Base-by-base conservation (phyloP, 805 yeast genomes). In the Candida xiaguanensis region DNA sequence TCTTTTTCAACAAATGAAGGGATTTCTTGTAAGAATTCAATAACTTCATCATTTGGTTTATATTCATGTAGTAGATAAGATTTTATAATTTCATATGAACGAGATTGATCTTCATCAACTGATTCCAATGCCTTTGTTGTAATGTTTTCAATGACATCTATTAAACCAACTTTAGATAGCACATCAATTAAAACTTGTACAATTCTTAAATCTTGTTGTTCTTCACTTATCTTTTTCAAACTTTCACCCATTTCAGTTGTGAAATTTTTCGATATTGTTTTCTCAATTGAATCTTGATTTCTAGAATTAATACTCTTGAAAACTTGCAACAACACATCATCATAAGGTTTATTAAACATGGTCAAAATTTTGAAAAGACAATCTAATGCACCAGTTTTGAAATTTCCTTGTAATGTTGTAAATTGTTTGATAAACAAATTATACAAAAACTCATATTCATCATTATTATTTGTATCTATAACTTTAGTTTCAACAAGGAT, bases 1-100 rank as follows among this genome's bases (percentile, higher is more conserved):
- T 49, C 56, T 4, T 48, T 36, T 11, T 61, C 58, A 5, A 61
- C 47, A 34, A 49, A 62, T 2, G 52, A 42, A 7, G 67, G 60
- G 17, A 49, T 34, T 7, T 32, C 23, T 18, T 43, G 52, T 14
- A 49, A 6, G 25, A 51, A 49, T 2, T 36, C 38, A 5, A 22
- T 8, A 4, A 49, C 29, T 13, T 31, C 35, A 1, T 9, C 23
- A 23, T 34, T 31, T 12, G 34, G 37, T 11, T 36, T 23, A 11
- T 19, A 19, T 19, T 35, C 31, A 16, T 26, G 19, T 6, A 27
- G 13, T 11, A 30, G 14, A n/a, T 34, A 36, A 12, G 26, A 4
- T 22, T 30, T 27, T 8, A 40, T 40, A 5, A 40, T 33, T 11
- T 24, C 8, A 23, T 29, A 42, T 29, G n/a, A 41, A 33, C n/a